Evolutionary conservation across 1,284 basidiomycete genomes (phyloP).

Genomic region (Malassezia pachydermatis): DNA sequence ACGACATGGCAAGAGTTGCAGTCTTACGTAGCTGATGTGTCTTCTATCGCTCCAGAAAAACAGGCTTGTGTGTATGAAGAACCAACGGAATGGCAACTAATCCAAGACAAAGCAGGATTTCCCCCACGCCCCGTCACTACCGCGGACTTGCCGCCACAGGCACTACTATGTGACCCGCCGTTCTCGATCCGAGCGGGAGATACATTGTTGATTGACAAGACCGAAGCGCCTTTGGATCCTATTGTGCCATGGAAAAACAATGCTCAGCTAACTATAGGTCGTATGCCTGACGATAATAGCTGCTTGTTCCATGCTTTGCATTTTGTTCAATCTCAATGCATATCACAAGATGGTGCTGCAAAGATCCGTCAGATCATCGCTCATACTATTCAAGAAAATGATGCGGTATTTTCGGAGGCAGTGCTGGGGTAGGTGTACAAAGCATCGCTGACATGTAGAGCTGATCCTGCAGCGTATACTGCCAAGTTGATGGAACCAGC

Average conservation of each 20-base stretch:
- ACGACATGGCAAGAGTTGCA: not conserved
- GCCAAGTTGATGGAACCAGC: not conserved
- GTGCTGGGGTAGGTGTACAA: constrained; percentile 22
- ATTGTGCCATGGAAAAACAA: not conserved
- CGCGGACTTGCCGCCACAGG: too few relatives aligned
- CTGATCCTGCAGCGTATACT: not conserved
- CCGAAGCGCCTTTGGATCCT: not conserved
- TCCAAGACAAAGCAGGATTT: too few relatives aligned
- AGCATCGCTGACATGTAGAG: not conserved
- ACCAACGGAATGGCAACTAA: too few relatives aligned
- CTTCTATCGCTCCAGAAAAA: too few relatives aligned
- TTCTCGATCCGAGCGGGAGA: not conserved
- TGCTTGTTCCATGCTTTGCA: constrained; percentile 30
- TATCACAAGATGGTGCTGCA: not conserved
- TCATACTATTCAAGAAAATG: constrained; percentile 9
- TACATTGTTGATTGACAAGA: not conserved
- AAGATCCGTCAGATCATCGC: not conserved
- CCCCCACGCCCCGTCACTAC: too few relatives aligned
- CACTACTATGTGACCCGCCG: not conserved
- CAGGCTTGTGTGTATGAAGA: too few relatives aligned
- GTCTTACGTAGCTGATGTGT: too few relatives aligned
- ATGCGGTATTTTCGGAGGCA: constrained; percentile 22
- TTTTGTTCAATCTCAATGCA: not conserved
- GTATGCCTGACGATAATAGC: constrained; percentile 35
- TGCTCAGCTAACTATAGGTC: constrained; percentile 17